Percentiles rank a stretch among this genome's conserved stretches.
Evolutionary conservation across 441 rosid species (phyloP).

Genomic region (Gossypium davidsonii): DNA sequence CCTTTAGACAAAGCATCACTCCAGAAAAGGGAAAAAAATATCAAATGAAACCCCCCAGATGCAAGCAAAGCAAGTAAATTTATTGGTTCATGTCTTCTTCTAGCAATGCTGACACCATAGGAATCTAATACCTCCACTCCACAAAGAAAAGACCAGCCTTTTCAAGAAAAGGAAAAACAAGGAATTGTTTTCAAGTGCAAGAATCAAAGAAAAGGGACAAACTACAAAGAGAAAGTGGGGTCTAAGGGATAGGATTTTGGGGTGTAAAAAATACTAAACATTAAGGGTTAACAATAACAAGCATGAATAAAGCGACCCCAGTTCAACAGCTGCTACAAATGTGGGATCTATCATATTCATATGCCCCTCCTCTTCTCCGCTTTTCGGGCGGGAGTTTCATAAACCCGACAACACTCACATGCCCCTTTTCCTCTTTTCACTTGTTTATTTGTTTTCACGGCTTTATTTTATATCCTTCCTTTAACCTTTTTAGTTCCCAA

Average conservation of each 20-base stretch:
- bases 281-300: background rate
- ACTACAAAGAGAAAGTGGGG: constrained; percentile 11
- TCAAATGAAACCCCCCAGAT: background rate
- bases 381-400: constrained; percentile 3
- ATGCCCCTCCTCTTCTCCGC: background rate
- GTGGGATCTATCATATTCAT: constrained; percentile 5
- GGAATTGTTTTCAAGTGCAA: constrained; percentile 4
- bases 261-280: background rate
- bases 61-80: constrained; percentile 5
- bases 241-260: background rate
- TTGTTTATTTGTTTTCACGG: constrained; percentile 2
- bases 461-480: background rate
- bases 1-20: constrained; percentile 68
- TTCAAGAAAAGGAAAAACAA: background rate
- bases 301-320: background rate
- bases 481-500: background rate
- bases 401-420: constrained; percentile 6
- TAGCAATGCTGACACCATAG: background rate
- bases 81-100: constrained; percentile 2
- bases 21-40: background rate
- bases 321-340: background rate
- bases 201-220: background rate
- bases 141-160: constrained; percentile 2
- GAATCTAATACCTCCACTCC: constrained; percentile 7
- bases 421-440: constrained; percentile 1